A percentile compares a stretch with the other conserved stretches of the same genome.
Conservation (phyloP, 1,284 basidiomycete species). For the Sporisorium sorghi region DNA sequence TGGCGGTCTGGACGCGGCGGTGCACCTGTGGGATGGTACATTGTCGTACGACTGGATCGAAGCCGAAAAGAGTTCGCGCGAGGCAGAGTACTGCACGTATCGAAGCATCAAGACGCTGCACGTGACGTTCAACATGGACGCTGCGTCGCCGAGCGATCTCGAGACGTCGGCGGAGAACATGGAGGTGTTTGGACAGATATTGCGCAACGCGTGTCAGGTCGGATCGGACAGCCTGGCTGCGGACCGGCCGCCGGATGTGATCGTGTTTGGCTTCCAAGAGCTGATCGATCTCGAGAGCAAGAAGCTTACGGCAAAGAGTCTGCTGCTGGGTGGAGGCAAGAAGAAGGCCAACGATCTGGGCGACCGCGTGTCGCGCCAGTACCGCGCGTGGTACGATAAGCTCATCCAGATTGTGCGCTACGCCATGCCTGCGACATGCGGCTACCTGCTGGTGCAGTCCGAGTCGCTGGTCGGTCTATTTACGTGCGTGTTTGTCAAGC, state of each 20-base stretch:
- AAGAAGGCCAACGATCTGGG: slow-evolving; percentile 56
- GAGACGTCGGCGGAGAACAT: slow-evolving; percentile 58
- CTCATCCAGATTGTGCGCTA: slow-evolving; percentile 57
- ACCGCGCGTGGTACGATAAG: slow-evolving; percentile 61
- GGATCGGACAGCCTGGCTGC: slow-evolving; percentile 23
- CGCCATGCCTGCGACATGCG: slow-evolving; percentile 68
- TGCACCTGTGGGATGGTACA: slow-evolving; percentile 91
- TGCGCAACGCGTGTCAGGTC: slow-evolving; percentile 49
- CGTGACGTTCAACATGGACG: slow-evolving; percentile 93
- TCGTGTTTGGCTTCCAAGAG: slow-evolving; percentile 95
- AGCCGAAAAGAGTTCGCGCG: slow-evolving; percentile 80
- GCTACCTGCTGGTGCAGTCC: slow-evolving; percentile 83
- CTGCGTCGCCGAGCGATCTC: slow-evolving; percentile 82
- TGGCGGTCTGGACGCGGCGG: slow-evolving; percentile 79
- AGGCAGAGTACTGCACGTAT: slow-evolving; percentile 82
- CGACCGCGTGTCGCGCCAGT: slow-evolving; percentile 51
- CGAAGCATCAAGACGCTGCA: slow-evolving; percentile 82
- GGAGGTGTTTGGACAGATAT: slow-evolving; percentile 52
- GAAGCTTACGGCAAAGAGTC: slow-evolving; percentile 79
- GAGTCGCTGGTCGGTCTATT: slow-evolving; percentile 92
- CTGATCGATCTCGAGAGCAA: slow-evolving; percentile 91
- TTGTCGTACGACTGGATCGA: slow-evolving; percentile 87
- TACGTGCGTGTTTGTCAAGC: slow-evolving; percentile 85
- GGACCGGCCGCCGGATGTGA: slow-evolving; percentile 80
- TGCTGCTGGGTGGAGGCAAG: slow-evolving; percentile 61